These are phyloP conservation scores for Cucurbita ficifolia DNA, from an alignment of 306 rosid genomes.

Conservation along the genomic window DNA sequence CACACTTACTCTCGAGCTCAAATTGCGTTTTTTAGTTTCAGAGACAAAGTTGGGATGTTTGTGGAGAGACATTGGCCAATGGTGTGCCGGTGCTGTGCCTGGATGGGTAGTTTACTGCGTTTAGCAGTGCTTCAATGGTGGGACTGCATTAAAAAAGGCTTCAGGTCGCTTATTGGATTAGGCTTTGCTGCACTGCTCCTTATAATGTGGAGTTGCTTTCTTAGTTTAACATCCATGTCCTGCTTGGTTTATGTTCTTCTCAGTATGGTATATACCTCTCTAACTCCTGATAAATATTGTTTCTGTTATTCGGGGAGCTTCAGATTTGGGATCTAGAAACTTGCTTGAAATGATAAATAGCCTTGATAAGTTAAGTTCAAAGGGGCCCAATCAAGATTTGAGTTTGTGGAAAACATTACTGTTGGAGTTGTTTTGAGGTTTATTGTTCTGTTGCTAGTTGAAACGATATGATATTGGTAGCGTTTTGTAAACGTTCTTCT, in stretches of 20 bases:
- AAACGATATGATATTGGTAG: background rate
- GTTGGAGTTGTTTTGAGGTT: background rate
- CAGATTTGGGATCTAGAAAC: background rate
- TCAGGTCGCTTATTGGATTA: constrained; percentile 44
- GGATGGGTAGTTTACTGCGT: constrained; percentile 33
- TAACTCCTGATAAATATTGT: background rate
- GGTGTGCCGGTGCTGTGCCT: constrained; percentile 51
- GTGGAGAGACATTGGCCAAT: constrained; percentile 77
- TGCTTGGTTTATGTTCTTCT: constrained; percentile 81
- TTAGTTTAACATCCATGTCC: constrained; percentile 76
- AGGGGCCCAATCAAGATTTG: background rate
- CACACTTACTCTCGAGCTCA: constrained; percentile 34
- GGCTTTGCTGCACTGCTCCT: constrained; percentile 79
- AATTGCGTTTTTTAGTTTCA: constrained; percentile 23
- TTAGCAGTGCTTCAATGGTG: constrained; percentile 50
- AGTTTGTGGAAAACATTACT: background rate
- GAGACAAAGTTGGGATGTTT: constrained; percentile 34
- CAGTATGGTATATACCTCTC: constrained; percentile 52
- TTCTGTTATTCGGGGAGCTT: background rate
- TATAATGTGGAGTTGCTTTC: constrained; percentile 93
- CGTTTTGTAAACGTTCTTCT: background rate
- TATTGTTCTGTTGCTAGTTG: background rate
- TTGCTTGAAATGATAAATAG: background rate
- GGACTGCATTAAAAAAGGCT: constrained; percentile 62
- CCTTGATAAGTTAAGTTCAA: background rate